Evolutionary conservation across 176 grass and related monocot genomes (phyloP).

Genomic region (barley (Hordeum vulgare)): MorexV3_pseudomolecules_assembly NC_058521.1:518603820-518604319

Average conservation of each 20-base stretch:
- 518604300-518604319: too few species aligned
- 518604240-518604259: too few species aligned
- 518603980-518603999: too few species aligned
- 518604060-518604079: constrained; percentile 12
- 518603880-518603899: too few species aligned
- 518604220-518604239: neutral
- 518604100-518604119: neutral
- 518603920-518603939: neutral
- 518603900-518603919: neutral
- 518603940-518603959: neutral
- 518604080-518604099: constrained; percentile 1
- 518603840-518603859: neutral
- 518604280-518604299: too few species aligned
- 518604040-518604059: constrained; percentile 2
- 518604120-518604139: neutral
- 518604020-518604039: neutral
- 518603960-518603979: neutral
- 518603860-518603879: neutral
- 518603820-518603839: neutral
- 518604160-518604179: neutral
- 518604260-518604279: neutral
- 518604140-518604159: neutral
- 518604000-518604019: neutral
- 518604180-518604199: neutral
- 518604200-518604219: neutral